Evolutionary conservation across 2,329 filamentous ascomycete species (phyloP), one percentile per base, ranked within the genome.

Genomic region (Tympanopsis confertula): DNA sequence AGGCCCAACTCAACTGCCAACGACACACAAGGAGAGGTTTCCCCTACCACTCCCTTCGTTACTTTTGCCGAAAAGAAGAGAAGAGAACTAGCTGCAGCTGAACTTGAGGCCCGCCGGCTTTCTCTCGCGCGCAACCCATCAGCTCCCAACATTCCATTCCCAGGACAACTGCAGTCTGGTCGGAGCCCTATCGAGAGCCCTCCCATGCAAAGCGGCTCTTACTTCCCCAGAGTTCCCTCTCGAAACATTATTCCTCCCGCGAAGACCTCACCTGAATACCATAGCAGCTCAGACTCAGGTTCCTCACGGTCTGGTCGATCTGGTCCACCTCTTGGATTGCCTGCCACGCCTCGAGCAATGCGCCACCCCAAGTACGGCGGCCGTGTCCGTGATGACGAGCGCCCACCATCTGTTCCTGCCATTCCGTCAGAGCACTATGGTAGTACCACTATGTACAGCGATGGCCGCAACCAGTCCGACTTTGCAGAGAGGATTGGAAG

Each of bases 91-190:
- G 65, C 65, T 14, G 74, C 73, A 10, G 66, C 68, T 39, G 75
- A 80, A 50, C 56, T 80, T 5, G 74, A 79, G 52, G 71, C 74
- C 37, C 65, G 76, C 17, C 65, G 76, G 35, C 54, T 74, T 20
- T 80, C 76, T 19, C 55, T 77, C 13, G 70, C 71, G 19, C 65
- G 75, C 35, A 65, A 75, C 29, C 74, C 74, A 20, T 78, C 74
- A 15, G 75, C 72, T 14, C 76, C 76, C 1, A 55, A 66, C 2
- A 78, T 80, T 38, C 74, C 74, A 3, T 65, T 70, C 42, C 75
- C 76, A 4, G 68, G 66, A 5, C 67, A 77, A 35, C 42, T 66
- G 4, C 49, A 55, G n/a, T 49, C 47, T 35, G 46, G 43, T n/a
- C 58, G 65, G 41, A 64, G 61, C 12, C 47, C 54, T 14, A 52